phyloP scores from a whole-genome alignment of 441 rosid species.

The Manihot esculenta region DNA sequence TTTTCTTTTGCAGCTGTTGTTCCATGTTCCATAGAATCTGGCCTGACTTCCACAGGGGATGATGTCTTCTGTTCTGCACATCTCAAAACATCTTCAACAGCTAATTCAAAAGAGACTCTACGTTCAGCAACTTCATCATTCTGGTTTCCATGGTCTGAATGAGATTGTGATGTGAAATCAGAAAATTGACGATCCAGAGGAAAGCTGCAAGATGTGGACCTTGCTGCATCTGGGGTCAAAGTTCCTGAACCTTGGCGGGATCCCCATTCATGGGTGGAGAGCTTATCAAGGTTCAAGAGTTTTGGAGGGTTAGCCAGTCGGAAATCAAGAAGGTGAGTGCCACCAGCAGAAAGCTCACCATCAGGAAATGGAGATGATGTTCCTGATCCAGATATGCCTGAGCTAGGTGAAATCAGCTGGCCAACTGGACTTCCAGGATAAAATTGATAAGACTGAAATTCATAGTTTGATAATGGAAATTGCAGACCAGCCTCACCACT shows the following conservation, averaged over 20 bases:
- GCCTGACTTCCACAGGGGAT: conserved; percentile 30
- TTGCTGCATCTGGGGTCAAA: conserved; percentile 51
- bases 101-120: conserved; percentile 56
- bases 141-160: conserved; percentile 20
- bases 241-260: conserved; percentile 45
- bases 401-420: conserved; percentile 83
- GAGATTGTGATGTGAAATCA: conserved; percentile 25
- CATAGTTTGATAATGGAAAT: conserved; percentile 57
- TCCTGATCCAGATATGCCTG: conserved; percentile 83
- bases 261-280: conserved; percentile 39
- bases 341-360: conserved; percentile 41
- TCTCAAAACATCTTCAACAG: conserved; percentile 44
- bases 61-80: conserved; percentile 49
- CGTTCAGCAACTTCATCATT: conserved; percentile 30
- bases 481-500: conserved; percentile 37
- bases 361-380: conserved; percentile 93
- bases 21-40: conserved; percentile 26
- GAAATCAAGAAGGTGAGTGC: conserved; percentile 54
- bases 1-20: conserved; percentile 21
- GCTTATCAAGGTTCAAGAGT: conserved; percentile 58
- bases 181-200: conserved; percentile 31
- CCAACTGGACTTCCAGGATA: conserved; percentile 98
- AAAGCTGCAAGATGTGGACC: conserved; percentile 35
- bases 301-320: conserved; percentile 57
- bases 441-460: conserved; percentile 75